Percentiles rank a stretch among this genome's conserved stretches.
Evolutionary conservation across 441 rosid species (phyloP).

Genomic region (Eutrema salsugineum): DNA sequence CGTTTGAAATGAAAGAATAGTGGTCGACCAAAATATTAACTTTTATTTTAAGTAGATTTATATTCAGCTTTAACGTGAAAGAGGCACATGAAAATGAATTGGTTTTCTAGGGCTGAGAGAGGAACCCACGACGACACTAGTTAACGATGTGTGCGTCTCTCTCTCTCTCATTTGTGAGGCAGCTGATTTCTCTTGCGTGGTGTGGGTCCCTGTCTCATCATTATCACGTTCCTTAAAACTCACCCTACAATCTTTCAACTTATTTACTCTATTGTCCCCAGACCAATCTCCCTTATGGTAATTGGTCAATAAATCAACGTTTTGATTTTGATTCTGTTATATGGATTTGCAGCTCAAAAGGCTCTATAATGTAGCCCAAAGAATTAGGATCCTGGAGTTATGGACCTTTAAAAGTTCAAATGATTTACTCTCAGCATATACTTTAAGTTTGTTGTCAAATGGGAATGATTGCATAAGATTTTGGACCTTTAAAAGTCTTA

Average conservation of each 20-base stretch:
- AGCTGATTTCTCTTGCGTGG: not conserved
- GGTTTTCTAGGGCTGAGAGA: not conserved
- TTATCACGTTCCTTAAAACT: not conserved
- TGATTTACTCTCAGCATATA: not conserved
- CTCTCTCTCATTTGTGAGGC: not conserved
- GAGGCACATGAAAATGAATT: constrained; percentile 3
- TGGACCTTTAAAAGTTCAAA: no score
- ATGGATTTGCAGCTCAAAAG: not conserved
- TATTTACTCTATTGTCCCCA: no score
- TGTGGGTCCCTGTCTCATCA: constrained; percentile 1
- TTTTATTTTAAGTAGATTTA: not conserved
- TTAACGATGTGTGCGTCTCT: not conserved
- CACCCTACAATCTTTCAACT: no score
- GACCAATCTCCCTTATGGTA: no score
- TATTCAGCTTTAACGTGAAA: not conserved
- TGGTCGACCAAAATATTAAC: not conserved
- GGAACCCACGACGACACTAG: constrained; percentile 20
- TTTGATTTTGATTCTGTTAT: not conserved
- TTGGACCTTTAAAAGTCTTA: not conserved
- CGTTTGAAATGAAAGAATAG: constrained; percentile 3
- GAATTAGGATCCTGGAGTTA: not conserved
- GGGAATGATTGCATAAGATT: not conserved
- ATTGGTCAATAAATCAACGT: not conserved
- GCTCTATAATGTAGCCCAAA: not conserved
- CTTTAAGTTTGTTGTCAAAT: not conserved